Percentiles rank a stretch among this genome's conserved stretches.
Evolutionary conservation across 768 basidiomycete genomes (phyloP).

Genomic region (Galerina marginata): DNA sequence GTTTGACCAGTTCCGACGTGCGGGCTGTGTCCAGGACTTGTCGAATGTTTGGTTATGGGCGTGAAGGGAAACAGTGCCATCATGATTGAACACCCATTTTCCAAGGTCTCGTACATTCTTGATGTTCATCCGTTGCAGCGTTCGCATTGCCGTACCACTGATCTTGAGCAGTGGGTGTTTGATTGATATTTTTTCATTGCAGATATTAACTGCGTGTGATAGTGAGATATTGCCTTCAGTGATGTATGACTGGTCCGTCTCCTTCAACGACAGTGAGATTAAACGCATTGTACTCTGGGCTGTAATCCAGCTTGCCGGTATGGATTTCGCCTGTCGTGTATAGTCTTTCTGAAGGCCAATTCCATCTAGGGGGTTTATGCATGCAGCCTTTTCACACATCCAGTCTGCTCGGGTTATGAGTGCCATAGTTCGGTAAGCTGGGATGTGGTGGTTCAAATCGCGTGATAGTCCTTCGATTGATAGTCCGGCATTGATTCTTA

Average conservation of each 20-base stretch:
- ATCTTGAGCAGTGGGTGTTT: too few relatives aligned
- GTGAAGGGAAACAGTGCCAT: too few relatives aligned
- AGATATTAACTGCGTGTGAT: not conserved
- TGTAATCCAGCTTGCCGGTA: slow-evolving; percentile 11
- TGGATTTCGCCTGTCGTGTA: not conserved
- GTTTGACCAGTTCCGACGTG: too few relatives aligned
- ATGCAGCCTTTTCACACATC: slow-evolving; percentile 14
- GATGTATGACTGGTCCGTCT: slow-evolving; percentile 9
- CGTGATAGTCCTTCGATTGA: slow-evolving; percentile 14
- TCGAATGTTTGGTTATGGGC: too few relatives aligned
- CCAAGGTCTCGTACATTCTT: too few relatives aligned
- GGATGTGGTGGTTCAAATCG: slow-evolving; percentile 27
- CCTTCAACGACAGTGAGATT: not conserved
- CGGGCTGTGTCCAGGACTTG: too few relatives aligned
- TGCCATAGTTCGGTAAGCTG: slow-evolving; percentile 16
- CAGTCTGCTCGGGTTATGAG: slow-evolving; percentile 22
- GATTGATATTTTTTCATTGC: not conserved
- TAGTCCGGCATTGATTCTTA: slow-evolving; percentile 12
- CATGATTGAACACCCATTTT: too few relatives aligned
- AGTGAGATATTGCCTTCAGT: slow-evolving; percentile 6
- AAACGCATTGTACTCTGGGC: slow-evolving; percentile 4
- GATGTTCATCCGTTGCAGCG: too few relatives aligned
- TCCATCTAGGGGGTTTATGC: slow-evolving; percentile 11
- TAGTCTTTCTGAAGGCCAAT: not conserved
- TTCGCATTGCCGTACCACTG: too few relatives aligned